Percentiles rank a stretch among this genome's conserved stretches.
Evolutionary conservation across 2,329 filamentous ascomycete genomes (phyloP).

Genomic region (Ceratocystis albifundus): DNA sequence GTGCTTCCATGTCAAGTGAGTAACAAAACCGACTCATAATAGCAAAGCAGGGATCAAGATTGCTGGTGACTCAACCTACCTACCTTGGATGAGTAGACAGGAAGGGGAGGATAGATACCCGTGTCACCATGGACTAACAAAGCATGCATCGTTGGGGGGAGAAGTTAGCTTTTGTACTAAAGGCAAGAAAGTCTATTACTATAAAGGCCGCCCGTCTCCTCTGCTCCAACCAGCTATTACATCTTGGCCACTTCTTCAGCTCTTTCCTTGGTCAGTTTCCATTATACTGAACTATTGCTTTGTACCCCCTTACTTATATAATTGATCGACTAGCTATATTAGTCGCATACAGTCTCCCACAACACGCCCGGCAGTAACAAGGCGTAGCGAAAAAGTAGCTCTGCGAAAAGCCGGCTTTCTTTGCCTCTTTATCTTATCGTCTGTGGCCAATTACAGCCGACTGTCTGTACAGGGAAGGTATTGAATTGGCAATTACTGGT

Average conservation of each 20-base stretch:
- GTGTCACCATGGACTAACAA: conserved; percentile 3
- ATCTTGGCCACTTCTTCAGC: too few relatives aligned
- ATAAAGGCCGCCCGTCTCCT: too few relatives aligned
- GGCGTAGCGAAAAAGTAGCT: background rate
- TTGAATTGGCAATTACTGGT: conserved; percentile 12
- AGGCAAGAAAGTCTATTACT: background rate
- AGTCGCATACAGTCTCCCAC: background rate
- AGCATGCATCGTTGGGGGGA: background rate
- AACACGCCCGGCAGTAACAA: conserved; percentile 7
- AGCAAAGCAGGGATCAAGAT: conserved; percentile 17
- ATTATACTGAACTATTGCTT: background rate
- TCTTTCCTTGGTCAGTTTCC: too few relatives aligned
- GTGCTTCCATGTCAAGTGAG: background rate
- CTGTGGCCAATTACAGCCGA: conserved; percentile 19
- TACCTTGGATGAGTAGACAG: background rate
- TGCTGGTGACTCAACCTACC: conserved; percentile 23
- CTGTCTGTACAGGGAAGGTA: background rate
- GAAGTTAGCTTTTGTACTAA: background rate
- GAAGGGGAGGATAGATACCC: background rate
- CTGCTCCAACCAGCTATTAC: too few relatives aligned
- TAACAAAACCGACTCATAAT: conserved; percentile 2
- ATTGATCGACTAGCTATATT: background rate
- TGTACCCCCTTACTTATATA: too few relatives aligned
- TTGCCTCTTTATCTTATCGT: conserved; percentile 20
- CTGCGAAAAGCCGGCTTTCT: background rate